Evolutionary conservation across 2,329 filamentous ascomycete genomes (phyloP).

Genomic region (Phyllosticta capitalensis): DNA sequence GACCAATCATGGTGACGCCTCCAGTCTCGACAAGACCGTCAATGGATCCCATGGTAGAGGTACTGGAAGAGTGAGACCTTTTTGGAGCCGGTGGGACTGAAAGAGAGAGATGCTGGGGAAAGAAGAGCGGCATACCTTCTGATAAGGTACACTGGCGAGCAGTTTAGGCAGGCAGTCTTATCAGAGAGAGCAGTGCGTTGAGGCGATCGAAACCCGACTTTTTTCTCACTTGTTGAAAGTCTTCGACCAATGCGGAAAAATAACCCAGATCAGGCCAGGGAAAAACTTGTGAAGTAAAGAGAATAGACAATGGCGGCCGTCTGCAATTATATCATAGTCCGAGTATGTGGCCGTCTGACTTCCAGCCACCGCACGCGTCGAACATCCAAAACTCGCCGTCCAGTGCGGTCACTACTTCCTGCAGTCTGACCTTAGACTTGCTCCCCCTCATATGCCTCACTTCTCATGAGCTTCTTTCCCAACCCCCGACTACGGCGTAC

Average conservation of each 20-base stretch:
- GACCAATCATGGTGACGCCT: background rate
- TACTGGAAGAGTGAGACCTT: background rate
- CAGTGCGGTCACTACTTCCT: background rate
- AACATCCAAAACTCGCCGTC: background rate
- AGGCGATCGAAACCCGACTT: background rate
- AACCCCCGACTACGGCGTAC: background rate
- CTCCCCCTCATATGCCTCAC: background rate
- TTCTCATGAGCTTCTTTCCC: background rate
- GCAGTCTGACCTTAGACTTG: background rate
- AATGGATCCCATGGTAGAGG: background rate
- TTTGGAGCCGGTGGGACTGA: background rate
- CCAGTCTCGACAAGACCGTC: background rate
- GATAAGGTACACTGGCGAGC: background rate
- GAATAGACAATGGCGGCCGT: background rate
- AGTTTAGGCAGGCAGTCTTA: background rate
- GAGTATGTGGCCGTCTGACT: background rate
- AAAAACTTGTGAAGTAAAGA: background rate
- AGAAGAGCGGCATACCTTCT: background rate
- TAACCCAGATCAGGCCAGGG: background rate
- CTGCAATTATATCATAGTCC: background rate
- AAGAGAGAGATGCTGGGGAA: background rate
- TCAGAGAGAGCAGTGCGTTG: background rate
- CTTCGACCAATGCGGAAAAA: background rate
- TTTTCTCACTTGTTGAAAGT: background rate
- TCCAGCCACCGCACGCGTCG: background rate